Conservation (phyloP, 2,329 filamentous ascomycete species). For the Dendrostoma leiphaemia region DNA sequence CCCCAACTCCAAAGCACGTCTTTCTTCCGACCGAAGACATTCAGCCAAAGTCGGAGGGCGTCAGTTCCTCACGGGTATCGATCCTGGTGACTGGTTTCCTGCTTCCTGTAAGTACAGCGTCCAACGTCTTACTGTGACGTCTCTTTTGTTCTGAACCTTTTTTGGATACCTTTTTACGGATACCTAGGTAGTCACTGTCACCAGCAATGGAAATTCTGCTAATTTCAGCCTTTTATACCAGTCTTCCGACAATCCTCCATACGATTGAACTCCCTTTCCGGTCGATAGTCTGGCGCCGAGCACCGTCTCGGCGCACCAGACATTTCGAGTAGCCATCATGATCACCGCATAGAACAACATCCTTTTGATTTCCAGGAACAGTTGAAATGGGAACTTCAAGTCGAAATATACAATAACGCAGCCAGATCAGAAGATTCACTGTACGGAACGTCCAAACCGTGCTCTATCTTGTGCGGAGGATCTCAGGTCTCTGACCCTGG, state of each 20-base stretch:
- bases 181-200: neutral
- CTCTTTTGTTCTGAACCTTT: too few relatives aligned
- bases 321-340: neutral
- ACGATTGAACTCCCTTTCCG: neutral
- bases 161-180: too few relatives aligned
- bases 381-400: neutral
- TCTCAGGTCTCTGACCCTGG: neutral
- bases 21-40: too few relatives aligned
- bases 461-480: neutral
- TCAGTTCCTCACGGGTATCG: too few relatives aligned
- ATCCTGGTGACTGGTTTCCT: too few relatives aligned
- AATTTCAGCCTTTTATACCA: too few relatives aligned
- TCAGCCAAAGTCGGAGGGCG: too few relatives aligned
- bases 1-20: too few relatives aligned
- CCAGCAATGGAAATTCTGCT: too few relatives aligned
- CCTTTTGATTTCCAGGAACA: neutral
- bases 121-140: too few relatives aligned
- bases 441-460: neutral
- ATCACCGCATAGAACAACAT: constrained; percentile 7
- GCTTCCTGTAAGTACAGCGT: too few relatives aligned
- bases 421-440: neutral
- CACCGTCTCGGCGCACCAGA: neutral
- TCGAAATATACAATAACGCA: neutral
- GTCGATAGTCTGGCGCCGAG: constrained; percentile 4
- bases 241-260: neutral